Conservation (phyloP, 306 rosid genomes). For the Rosa persica region DNA sequence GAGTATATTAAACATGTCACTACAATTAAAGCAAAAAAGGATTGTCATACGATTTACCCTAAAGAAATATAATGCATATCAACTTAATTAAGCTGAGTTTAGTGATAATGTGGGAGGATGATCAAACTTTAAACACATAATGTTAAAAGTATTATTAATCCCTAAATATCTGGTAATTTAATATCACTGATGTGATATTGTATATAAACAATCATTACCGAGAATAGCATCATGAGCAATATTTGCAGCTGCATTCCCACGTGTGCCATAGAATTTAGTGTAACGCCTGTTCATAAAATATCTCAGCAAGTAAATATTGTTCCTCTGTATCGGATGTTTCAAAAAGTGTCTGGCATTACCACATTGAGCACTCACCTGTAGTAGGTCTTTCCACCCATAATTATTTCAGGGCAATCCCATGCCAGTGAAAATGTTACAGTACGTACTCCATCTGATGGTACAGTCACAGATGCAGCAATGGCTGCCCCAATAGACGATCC, state of each 20-base stretch:
- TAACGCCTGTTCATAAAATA: constrained; percentile 68
- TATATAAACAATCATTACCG: constrained; percentile 43
- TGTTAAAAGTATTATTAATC: not conserved
- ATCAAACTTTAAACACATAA: not conserved
- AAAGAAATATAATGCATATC: not conserved
- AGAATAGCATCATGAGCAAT: constrained; percentile 90
- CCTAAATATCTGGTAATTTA: not conserved
- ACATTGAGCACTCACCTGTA: constrained; percentile 56
- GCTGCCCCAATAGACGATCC: constrained; percentile 98
- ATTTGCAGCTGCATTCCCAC: constrained; percentile 76
- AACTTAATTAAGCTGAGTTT: not conserved
- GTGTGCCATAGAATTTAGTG: constrained; percentile 79
- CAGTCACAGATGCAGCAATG: constrained; percentile 75
- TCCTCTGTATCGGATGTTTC: constrained; percentile 18
- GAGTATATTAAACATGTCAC: not conserved
- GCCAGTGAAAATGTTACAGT: constrained; percentile 85
- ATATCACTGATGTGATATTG: not conserved
- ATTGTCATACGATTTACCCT: not conserved
- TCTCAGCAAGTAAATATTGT: constrained; percentile 28
- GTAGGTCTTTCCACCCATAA: constrained; percentile 58
- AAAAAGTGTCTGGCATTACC: constrained; percentile 18
- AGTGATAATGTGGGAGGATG: not conserved
- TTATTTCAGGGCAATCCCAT: constrained; percentile 93
- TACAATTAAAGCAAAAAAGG: not conserved
- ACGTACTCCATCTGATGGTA: constrained; percentile 63